Base-by-base conservation (phyloP, 768 basidiomycete genomes). In the Russula virescens region DNA sequence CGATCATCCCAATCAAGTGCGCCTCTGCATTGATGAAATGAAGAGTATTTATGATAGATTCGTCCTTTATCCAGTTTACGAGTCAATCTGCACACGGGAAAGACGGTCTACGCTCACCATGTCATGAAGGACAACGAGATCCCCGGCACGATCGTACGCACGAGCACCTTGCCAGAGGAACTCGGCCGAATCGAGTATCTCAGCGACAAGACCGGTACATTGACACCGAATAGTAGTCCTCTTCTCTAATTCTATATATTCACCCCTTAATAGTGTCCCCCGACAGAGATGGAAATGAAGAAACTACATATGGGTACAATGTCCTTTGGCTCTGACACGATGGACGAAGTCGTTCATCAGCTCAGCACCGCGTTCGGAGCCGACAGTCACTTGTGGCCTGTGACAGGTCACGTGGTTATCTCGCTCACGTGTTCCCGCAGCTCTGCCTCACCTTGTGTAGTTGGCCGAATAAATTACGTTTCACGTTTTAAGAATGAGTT, bases 81-180 rank as follows among this genome's bases (percentile, higher is more conserved):
- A n/a, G 96, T 99, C 57, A 99, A 99, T 69, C 81, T 99, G 57
- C 97, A 99, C 73, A 98, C 98, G 95, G 97, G 97, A 60, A 99
- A 99, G 76, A 98, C 95, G 1, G 90, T 98, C 47, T 99, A 99
- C 69, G 94, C 93, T 0, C 87, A 90, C 46, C n/a, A n/a, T n/a
- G n/a, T n/a, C n/a, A 94, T 95, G 88, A 87, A 84, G 55, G 97
- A 98, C 75, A 71, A 68, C 49, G 93, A 98, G 74, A 99, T 99
- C 67, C 93, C 94, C 5, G 85, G 87, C 51, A 97, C 97, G 5
- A 97, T 98, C 64, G 97, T 98, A 9, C 82, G 97, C 16, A 98
- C 97, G n/a, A 93, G 90, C 69, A 99, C 97, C 0, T 79, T 99
- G 4, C 97, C 97, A 0, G 97, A 99, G 73, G 95, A 98, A 72